phyloP scores from a whole-genome alignment of 345 rosid genomes.

The Citrus maxima region DNA sequence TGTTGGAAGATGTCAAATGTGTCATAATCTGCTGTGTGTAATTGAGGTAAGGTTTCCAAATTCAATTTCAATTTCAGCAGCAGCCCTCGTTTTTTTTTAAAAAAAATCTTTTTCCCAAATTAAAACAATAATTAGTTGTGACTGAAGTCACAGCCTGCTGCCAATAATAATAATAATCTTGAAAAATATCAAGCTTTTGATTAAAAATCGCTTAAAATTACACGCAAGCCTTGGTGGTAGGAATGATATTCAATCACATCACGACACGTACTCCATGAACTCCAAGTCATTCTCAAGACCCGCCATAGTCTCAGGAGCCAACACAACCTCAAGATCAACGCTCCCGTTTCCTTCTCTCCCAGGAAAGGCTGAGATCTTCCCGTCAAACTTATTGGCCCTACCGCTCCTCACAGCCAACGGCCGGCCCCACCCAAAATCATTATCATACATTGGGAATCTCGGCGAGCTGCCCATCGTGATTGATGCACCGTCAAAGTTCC shows the following conservation, averaged over 20 bases:
- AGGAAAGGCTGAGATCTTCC: constrained; percentile 90
- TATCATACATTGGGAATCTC: constrained; percentile 91
- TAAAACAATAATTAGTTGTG: too few species aligned
- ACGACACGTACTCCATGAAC: constrained; percentile 81
- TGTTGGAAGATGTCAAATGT: too few species aligned
- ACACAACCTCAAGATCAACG: constrained; percentile 86
- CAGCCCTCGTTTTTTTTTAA: too few species aligned
- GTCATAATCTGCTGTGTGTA: too few species aligned
- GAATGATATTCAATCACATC: background rate
- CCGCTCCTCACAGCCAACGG: constrained; percentile 95
- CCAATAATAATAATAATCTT: background rate
- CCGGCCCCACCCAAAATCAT: constrained; percentile 95
- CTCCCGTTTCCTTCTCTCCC: constrained; percentile 77
- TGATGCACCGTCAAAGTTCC: constrained; percentile 91
- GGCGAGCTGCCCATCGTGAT: constrained; percentile 99
- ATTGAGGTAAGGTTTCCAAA: too few species aligned
- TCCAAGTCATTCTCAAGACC: constrained; percentile 64
- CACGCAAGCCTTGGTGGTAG: background rate
- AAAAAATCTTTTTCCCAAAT: too few species aligned
- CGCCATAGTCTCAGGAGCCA: constrained; percentile 70
- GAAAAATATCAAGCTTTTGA: background rate
- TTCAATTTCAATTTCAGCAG: too few species aligned
- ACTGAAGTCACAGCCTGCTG: too few species aligned
- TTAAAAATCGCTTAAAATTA: background rate
- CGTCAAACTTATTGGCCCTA: constrained; percentile 89